Base-by-base conservation (phyloP, 164 flowering plant genomes). In the Macadamia integrifolia region DNA sequence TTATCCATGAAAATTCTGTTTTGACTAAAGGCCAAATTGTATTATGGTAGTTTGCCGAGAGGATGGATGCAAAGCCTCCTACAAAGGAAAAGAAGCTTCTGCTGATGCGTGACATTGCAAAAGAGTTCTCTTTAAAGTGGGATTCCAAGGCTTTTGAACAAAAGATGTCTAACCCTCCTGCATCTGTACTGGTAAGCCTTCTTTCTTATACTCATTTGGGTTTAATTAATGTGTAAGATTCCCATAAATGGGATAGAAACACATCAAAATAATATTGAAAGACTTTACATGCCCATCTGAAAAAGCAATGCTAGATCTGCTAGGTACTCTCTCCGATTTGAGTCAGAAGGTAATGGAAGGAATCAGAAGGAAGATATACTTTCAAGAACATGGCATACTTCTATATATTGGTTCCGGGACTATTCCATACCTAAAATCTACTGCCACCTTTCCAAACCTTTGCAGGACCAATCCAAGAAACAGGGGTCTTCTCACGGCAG, bases 71-170 rank as follows among this genome's bases (percentile, higher is more conserved):
- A 40, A 71, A 65, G 28, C 76, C 82, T 74, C 83, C 83, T 11
- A 71, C 87, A 11, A 76, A 72, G 70, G 92, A 88, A 52, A 77
- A 71, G 81, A 90, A 90, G 82, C 69, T 88, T 68, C 83, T 80
- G 67, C 58, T 86, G 40, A 62, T 90, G 84, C 80, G 73, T 52
- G 84, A 80, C 9, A 77, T 90, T 40, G 86, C 93, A 6, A 71
- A 75, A 65, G 92, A 87, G 49, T 76, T 60, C 70, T 79, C 85
- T 12, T 69, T 88, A 46, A 72, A 77, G 1, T 90, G 91, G 93
- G 80, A 87, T 74, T 66, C 88, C 29, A 82, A 76, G 75, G 79
- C 78, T 65, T 80, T 85, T 74, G 84, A 82, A 30, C 79, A 80
- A 77, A 80, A 60, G 74, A 66, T 87, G 30, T 74, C 77, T 58